Evolutionary conservation across 2,329 filamentous ascomycete species (phyloP).

Genomic region (Mycogone perniciosa): DNA sequence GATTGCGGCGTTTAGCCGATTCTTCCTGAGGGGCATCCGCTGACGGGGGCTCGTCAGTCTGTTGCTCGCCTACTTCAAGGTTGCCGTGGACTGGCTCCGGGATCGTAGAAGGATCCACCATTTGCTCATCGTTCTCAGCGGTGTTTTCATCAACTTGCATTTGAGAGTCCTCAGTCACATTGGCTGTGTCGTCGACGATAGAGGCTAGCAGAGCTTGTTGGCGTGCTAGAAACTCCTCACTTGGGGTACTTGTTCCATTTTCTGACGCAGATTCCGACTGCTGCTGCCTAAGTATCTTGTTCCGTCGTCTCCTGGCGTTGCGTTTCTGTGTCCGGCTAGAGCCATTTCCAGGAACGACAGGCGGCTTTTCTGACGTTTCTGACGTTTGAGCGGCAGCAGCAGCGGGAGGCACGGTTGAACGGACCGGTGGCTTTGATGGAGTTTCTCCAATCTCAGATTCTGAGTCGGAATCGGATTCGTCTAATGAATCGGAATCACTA

Average conservation of each 20-base stretch:
- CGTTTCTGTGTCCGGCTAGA: constrained; percentile 42
- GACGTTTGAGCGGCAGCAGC: neutral
- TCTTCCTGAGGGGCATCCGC: constrained; percentile 1
- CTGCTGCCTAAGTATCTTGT: constrained; percentile 21
- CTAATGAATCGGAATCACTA: constrained; percentile 15
- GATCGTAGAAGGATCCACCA: neutral
- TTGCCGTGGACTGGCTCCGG: neutral
- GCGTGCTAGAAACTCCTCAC: constrained; percentile 30
- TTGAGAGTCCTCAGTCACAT: constrained; percentile 8
- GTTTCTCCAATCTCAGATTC: constrained; percentile 30
- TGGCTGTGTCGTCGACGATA: constrained; percentile 17
- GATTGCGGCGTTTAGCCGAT: constrained; percentile 13
- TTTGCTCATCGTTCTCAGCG: neutral
- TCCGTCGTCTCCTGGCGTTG: constrained; percentile 43
- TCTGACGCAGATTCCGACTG: constrained; percentile 14
- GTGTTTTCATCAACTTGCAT: neutral
- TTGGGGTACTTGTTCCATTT: constrained; percentile 4
- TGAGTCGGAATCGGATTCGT: constrained; percentile 18
- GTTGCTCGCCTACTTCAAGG: neutral
- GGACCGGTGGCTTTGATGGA: constrained; percentile 26
- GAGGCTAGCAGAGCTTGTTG: constrained; percentile 35
- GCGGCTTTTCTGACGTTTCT: neutral
- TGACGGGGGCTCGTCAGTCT: neutral
- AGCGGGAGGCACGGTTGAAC: constrained; percentile 5
- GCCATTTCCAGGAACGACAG: constrained; percentile 28